Evolutionary conservation across 2,329 filamentous ascomycete genomes (phyloP), one percentile per base, ranked within the genome.

Genomic region (Pseudopyricularia javanii): DNA sequence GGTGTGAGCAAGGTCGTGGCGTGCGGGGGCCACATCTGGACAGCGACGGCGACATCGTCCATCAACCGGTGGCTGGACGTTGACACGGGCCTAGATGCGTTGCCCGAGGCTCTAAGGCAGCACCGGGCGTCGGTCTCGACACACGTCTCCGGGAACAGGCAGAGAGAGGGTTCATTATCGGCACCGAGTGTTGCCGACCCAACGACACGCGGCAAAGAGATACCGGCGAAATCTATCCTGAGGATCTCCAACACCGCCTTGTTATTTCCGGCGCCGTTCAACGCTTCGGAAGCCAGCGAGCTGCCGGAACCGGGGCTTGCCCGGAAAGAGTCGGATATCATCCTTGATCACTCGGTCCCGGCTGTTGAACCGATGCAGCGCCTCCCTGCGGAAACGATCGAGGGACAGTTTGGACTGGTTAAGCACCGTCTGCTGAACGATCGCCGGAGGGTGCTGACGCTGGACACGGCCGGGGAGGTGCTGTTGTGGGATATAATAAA

Each of bases 391-490:
- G 88, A 91, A 64, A 89, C 86, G 0, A 93, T 98, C 49, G 90
- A 96, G 68, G 93, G 93, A 1, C 91, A 96, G 62, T 91, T 95
- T 68, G 93, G 93, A 9, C 71, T 98, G 52, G 89, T 97, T 56
- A 98, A 97, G 68, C 88, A 96, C 66, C 84, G 86, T 61, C 77
- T 97, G 59, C 74, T 98, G 56, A 97, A 95, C 66, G 91, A 98
- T 65, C 80, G 91, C 59, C 85, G 88, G 63, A 80, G 90, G 55
- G 91, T 94, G 4, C 73, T 98, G 58, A 98, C 93, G 0, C 73
- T 95, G 51, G 93, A 98, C 66, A 96, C 93, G 2, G 91, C 91
- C 1, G 93, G 93, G 15, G 93, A 98, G 63, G 91, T 97, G 3
- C 73, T 96, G 48, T 71, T 98, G 58, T 98, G 93, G 93, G 93